These are phyloP conservation scores for Pseudoscleropodium purum DNA, from an alignment of 225 moss, liverwort and hornwort species.

Conservation along the genomic window DNA sequence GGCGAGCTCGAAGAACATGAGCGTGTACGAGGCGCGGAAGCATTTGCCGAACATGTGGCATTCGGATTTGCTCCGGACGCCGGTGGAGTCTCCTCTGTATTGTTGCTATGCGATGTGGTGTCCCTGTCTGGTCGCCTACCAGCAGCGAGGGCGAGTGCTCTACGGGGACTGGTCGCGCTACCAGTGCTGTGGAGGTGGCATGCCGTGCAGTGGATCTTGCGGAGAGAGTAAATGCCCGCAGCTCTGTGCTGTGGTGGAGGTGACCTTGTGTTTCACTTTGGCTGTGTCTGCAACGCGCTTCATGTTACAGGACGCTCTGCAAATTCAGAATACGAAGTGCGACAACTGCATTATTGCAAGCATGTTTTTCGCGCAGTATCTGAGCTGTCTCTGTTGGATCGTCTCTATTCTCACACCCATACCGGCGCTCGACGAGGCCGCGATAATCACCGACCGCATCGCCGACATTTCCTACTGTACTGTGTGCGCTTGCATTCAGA, in stretches of 20 bases:
- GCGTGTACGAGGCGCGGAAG: conserved; percentile 34
- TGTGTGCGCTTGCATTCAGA: conserved; percentile 94
- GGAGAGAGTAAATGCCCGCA: conserved; percentile 66
- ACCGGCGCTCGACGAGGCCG: conserved; percentile 44
- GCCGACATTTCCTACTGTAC: conserved; percentile 91
- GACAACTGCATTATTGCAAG: conserved; percentile 88
- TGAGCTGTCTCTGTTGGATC: conserved; percentile 81
- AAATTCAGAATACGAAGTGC: conserved; percentile 82
- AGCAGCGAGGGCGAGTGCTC: conserved; percentile 71
- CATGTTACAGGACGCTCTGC: conserved; percentile 75
- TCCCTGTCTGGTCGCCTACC: conserved; percentile 65
- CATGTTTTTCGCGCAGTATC: conserved; percentile 72
- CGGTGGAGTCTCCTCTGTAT: conserved; percentile 41
- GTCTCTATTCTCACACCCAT: conserved; percentile 28
- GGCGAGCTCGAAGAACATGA: conserved; percentile 63
- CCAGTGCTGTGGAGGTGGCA: conserved; percentile 68
- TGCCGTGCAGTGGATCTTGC: conserved; percentile 88
- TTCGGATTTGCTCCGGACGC: conserved; percentile 40
- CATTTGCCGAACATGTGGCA: conserved; percentile 70
- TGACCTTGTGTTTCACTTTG: conserved; percentile 50
- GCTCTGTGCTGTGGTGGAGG: conserved; percentile 70
- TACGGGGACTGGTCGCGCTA: conserved; percentile 88
- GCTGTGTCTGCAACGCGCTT: conserved; percentile 77
- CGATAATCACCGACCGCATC: conserved; percentile 72
- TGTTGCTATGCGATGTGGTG: conserved; percentile 65